phyloP scores from a whole-genome alignment of 148 eudicot genomes.

The Fagopyrum tataricum region DNA sequence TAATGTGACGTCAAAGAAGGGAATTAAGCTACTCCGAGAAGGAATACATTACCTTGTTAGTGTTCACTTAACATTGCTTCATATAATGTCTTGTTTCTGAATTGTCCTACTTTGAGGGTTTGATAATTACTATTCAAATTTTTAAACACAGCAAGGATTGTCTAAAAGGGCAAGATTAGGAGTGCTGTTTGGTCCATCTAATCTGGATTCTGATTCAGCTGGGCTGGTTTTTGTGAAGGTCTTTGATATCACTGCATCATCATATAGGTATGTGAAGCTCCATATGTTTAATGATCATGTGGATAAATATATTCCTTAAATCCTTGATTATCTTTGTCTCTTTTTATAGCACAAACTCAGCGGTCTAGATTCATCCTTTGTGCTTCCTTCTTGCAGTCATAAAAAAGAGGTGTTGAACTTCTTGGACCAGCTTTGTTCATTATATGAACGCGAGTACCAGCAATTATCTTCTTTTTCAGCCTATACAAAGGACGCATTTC shows the following conservation, averaged over 20 bases:
- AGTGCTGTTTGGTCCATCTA: constrained; percentile 47
- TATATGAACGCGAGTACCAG: constrained; percentile 48
- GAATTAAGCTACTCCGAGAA: constrained; percentile 69
- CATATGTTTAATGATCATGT: not conserved
- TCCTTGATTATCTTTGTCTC: not conserved
- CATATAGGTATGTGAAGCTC: constrained; percentile 50
- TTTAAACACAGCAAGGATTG: constrained; percentile 48
- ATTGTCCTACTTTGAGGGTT: not conserved
- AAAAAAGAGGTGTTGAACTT: constrained; percentile 67
- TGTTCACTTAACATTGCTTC: constrained; percentile 1
- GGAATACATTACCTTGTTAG: constrained; percentile 87
- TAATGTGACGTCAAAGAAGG: constrained; percentile 66
- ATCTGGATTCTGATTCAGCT: constrained; percentile 37
- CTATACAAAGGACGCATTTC: constrained; percentile 41
- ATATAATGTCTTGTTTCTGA: not conserved
- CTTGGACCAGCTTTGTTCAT: constrained; percentile 67
- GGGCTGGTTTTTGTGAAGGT: constrained; percentile 59
- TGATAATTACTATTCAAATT: constrained; percentile 9
- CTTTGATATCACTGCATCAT: constrained; percentile 51
- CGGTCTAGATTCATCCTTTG: not conserved
- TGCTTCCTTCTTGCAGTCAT: constrained; percentile 47
- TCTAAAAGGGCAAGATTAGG: constrained; percentile 82
- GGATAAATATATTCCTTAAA: not conserved
- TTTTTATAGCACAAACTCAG: not conserved
- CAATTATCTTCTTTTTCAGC: constrained; percentile 30